Conservation (phyloP, 176 grass and related monocot genomes). For the Pharus latifolius region DNA sequence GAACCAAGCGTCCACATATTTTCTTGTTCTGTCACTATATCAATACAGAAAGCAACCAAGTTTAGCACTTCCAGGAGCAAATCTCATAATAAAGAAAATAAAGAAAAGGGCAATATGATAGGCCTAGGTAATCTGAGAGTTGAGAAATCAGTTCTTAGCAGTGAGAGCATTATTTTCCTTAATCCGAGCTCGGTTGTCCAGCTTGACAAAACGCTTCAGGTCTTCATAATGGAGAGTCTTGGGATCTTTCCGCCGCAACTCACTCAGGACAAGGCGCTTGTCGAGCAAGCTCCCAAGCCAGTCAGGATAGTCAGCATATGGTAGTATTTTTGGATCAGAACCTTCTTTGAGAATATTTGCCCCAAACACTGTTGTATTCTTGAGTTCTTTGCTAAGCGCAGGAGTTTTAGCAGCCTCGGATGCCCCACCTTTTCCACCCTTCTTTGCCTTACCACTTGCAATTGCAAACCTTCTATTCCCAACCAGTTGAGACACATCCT, state of each 20-base stretch:
- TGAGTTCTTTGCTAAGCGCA: conserved; percentile 65
- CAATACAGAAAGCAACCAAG: not conserved
- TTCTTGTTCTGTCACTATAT: not conserved
- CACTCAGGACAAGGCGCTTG: conserved; percentile 65
- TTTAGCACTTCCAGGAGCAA: not conserved
- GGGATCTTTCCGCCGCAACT: conserved; percentile 66
- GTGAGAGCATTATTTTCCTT: conserved; percentile 77
- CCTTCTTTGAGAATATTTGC: conserved; percentile 92
- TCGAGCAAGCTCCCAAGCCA: conserved; percentile 62
- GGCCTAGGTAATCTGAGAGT: not conserved
- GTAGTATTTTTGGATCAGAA: conserved; percentile 61
- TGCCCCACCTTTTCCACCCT: conserved; percentile 50
- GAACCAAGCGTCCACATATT: not conserved
- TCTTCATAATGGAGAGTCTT: conserved; percentile 68
- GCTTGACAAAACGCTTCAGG: conserved; percentile 76
- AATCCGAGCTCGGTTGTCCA: conserved; percentile 73
- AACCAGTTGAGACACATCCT: conserved; percentile 21
- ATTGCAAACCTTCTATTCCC: conserved; percentile 47
- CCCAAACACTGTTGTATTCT: conserved; percentile 70
- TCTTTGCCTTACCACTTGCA: conserved; percentile 71
- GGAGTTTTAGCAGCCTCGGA: conserved; percentile 58
- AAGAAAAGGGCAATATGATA: no score
- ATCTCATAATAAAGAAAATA: not conserved
- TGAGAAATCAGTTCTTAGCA: conserved; percentile 56
- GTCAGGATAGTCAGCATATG: conserved; percentile 71